Percentiles rank a stretch among this genome's conserved stretches.
phyloP scores from a whole-genome alignment of 2,329 filamentous ascomycete species.

The Hymenoscyphus occultus region DNA sequence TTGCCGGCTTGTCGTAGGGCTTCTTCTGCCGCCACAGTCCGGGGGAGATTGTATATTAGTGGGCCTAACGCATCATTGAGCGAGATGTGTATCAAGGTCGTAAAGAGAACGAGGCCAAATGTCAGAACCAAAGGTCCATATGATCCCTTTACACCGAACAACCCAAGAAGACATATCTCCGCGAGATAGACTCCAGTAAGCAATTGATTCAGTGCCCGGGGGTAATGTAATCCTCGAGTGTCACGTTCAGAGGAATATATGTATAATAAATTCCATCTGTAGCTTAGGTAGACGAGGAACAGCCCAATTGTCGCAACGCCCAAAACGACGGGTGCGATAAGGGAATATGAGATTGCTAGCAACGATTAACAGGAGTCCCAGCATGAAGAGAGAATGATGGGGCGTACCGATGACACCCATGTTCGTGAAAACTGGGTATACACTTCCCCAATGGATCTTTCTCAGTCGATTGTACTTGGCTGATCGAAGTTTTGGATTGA shows the following conservation, averaged over 20 bases:
- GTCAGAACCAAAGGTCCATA: slow-evolving; percentile 56
- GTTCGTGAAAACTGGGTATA: slow-evolving; percentile 56
- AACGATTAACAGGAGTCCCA: slow-evolving; percentile 16
- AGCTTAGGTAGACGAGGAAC: slow-evolving; percentile 61
- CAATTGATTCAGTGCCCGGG: slow-evolving; percentile 60
- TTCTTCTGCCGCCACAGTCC: slow-evolving; percentile 33
- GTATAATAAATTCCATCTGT: slow-evolving; percentile 64
- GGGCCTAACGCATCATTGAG: slow-evolving; percentile 32
- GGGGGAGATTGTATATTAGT: slow-evolving; percentile 33
- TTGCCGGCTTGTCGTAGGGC: slow-evolving; percentile 22
- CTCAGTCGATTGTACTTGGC: slow-evolving; percentile 52
- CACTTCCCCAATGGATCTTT: slow-evolving; percentile 55
- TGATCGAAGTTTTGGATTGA: slow-evolving; percentile 61
- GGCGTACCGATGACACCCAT: slow-evolving; percentile 50
- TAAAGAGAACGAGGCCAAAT: slow-evolving; percentile 54
- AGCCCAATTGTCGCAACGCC: slow-evolving; percentile 62
- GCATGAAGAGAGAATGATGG: not conserved
- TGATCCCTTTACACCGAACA: slow-evolving; percentile 55
- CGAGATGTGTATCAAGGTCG: slow-evolving; percentile 51
- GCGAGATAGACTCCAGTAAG: slow-evolving; percentile 62
- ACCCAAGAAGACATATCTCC: slow-evolving; percentile 59
- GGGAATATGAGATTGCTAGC: slow-evolving; percentile 61
- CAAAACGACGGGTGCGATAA: slow-evolving; percentile 63
- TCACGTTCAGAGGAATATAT: slow-evolving; percentile 60
- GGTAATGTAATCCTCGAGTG: slow-evolving; percentile 63